A percentile compares a stretch with the other conserved stretches of the same genome.
Conservation (phyloP, 2,329 filamentous ascomycete species). For the Xylariaceae sp. region DNA sequence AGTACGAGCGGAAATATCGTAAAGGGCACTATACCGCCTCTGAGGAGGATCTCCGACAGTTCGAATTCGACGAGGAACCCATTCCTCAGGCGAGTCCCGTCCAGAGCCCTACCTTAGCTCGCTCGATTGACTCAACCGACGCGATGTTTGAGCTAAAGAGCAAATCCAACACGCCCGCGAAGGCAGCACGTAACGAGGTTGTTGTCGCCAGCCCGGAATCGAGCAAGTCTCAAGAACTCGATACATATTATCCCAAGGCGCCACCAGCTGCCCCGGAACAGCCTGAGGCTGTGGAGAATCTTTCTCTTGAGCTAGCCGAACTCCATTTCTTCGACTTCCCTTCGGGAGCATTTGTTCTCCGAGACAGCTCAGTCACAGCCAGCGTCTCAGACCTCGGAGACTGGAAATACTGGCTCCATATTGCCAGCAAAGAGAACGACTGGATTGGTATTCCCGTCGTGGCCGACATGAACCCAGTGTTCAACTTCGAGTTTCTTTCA, state of each 20-base stretch:
- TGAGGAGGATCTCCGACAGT: slow-evolving; percentile 72
- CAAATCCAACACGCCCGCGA: slow-evolving; percentile 43
- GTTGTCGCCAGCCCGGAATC: slow-evolving; percentile 29
- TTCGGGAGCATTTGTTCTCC: slow-evolving; percentile 75
- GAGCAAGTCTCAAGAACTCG: slow-evolving; percentile 31
- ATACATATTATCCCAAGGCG: slow-evolving; percentile 14
- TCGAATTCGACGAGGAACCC: slow-evolving; percentile 67
- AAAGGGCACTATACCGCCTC: slow-evolving; percentile 74
- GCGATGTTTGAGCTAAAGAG: slow-evolving; percentile 48
- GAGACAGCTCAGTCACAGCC: slow-evolving; percentile 69
- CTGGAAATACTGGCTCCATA: slow-evolving; percentile 95
- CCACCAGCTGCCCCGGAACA: slow-evolving; percentile 56
- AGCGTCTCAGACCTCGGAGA: slow-evolving; percentile 79
- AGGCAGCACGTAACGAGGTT: slow-evolving; percentile 24
- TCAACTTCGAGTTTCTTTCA: slow-evolving; percentile 98
- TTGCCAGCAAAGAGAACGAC: slow-evolving; percentile 67
- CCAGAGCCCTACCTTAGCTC: slow-evolving; percentile 51
- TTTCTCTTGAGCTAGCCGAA: slow-evolving; percentile 72
- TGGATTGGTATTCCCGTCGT: slow-evolving; percentile 84
- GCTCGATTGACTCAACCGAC: slow-evolving; percentile 54
- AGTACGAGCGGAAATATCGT: slow-evolving; percentile 95
- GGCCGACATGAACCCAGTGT: slow-evolving; percentile 93
- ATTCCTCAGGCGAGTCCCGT: slow-evolving; percentile 61
- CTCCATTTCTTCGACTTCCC: slow-evolving; percentile 91
- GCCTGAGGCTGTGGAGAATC: slow-evolving; percentile 65